Evolutionary conservation across 2,329 filamentous ascomycete genomes (phyloP), one percentile per base, ranked within the genome.

Genomic region (Bipolaris bicolor): DNA sequence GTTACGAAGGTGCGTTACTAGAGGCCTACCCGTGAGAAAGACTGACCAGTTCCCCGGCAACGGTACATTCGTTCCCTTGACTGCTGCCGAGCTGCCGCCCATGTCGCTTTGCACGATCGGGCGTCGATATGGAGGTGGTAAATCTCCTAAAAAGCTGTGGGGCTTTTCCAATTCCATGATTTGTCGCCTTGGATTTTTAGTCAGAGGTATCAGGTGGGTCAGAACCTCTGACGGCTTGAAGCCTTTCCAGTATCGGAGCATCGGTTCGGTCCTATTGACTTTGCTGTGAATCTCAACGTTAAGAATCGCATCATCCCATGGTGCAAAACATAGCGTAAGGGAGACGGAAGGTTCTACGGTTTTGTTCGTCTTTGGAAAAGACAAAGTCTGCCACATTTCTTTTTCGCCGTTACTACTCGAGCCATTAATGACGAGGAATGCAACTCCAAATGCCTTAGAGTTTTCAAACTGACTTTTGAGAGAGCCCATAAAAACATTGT

Each of bases 301-400:
- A 4, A 61, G 39, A 9, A 58, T 24, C 1, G 59, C 37, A 16
- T 55, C 36, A 31, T 61, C 48, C 55, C 59, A 58, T 9, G 55
- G 55, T 16, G 55, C 49, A 37, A 55, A 61, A 24, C 59, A 61
- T 1, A 61, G 52, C 22, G 22, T 24, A 24, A 24, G 22, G 22
- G 22, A 24, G 22, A 24, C 5, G 22, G 4, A 24, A 7, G 22
- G 4, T 24, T 24, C 22, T 24, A 7, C 22, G 5, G 22, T 24
- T 24, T 7, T 24, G 22, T 24, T 24, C 22, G 22, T 24, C 22
- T 24, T 24, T 24, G 22, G 22, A 24, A 24, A 24, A 24, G 22
- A 24, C 4, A 5, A 24, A 24, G 22, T 24, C 22, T 4, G 22
- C 22, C 22, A 24, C 4, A 24, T 24, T 5, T 24, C 6, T 24